These are phyloP conservation scores for Cyclotella choctawhatcheeana DNA, from an alignment of 108 stramenopile species.

Conservation along the genomic window DNA sequence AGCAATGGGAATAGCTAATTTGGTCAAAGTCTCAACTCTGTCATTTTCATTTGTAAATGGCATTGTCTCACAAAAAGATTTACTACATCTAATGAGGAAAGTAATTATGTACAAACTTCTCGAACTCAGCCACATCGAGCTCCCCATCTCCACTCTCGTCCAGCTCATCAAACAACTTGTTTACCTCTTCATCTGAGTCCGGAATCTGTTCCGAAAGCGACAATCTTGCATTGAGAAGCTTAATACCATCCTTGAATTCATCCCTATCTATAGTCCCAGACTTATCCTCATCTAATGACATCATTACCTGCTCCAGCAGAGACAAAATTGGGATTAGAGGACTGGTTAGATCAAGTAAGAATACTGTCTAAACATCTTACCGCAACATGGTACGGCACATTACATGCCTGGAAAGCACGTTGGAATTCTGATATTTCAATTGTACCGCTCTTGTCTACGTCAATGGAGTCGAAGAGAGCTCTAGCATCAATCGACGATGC, in stretches of 20 bases:
- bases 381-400: background rate
- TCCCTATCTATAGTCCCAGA: background rate
- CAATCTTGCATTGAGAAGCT: background rate
- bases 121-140: background rate
- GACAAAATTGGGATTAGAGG: too few relatives aligned
- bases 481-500: background rate
- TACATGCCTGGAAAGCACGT: background rate
- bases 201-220: background rate
- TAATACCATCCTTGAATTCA: background rate
- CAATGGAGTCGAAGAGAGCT: background rate
- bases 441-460: background rate
- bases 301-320: too few relatives aligned
- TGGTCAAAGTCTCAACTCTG: too few relatives aligned
- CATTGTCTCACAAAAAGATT: too few relatives aligned
- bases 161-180: background rate
- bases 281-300: background rate
- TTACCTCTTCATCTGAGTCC: background rate
- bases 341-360: too few relatives aligned
- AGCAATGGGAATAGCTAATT: too few relatives aligned
- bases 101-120: background rate
- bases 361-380: too few relatives aligned
- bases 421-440: background rate
- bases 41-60: too few relatives aligned
- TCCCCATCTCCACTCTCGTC: background rate
- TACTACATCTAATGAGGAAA: background rate